Conservation (phyloP, 1,284 basidiomycete genomes). For the Heterobasidion parviporum region DNA sequence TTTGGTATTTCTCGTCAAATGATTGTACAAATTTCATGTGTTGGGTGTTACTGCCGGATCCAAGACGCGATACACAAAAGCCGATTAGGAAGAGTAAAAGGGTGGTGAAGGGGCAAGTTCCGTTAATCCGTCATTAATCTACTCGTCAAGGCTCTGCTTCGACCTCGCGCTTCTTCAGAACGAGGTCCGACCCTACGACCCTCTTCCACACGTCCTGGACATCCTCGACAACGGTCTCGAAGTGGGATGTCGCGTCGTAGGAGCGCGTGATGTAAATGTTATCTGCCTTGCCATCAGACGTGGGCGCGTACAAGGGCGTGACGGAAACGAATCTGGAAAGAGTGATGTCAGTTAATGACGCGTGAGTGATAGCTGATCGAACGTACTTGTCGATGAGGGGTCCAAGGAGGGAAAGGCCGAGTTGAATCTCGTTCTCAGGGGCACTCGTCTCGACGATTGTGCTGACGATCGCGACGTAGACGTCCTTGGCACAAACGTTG, state of each 20-base stretch:
- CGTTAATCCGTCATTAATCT: background rate
- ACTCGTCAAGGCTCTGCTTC: constrained; percentile 35
- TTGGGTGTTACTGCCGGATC: constrained; percentile 6
- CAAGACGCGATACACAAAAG: constrained; percentile 8
- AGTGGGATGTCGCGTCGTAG: constrained; percentile 98
- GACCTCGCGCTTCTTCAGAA: constrained; percentile 78
- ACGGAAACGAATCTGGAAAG: constrained; percentile 79
- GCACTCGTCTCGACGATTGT: constrained; percentile 95
- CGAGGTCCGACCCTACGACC: constrained; percentile 67
- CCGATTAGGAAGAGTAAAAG: constrained; percentile 8
- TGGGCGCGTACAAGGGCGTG: constrained; percentile 85
- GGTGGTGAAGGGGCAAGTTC: background rate
- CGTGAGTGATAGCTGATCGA: background rate
- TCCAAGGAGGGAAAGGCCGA: constrained; percentile 90
- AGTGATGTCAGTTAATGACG: constrained; percentile 1
- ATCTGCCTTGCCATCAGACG: constrained; percentile 72
- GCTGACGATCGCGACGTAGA: constrained; percentile 96
- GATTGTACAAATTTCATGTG: constrained; percentile 5
- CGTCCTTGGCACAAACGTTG: constrained; percentile 92
- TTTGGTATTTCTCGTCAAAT: background rate
- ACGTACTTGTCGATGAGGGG: constrained; percentile 91
- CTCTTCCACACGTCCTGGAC: constrained; percentile 92
- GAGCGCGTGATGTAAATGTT: constrained; percentile 96
- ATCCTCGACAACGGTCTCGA: constrained; percentile 95
- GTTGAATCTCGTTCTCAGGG: constrained; percentile 88